phyloP scores from a whole-genome alignment of 2,329 filamentous ascomycete genomes.

The Chrysoporthe austroafricana region DNA sequence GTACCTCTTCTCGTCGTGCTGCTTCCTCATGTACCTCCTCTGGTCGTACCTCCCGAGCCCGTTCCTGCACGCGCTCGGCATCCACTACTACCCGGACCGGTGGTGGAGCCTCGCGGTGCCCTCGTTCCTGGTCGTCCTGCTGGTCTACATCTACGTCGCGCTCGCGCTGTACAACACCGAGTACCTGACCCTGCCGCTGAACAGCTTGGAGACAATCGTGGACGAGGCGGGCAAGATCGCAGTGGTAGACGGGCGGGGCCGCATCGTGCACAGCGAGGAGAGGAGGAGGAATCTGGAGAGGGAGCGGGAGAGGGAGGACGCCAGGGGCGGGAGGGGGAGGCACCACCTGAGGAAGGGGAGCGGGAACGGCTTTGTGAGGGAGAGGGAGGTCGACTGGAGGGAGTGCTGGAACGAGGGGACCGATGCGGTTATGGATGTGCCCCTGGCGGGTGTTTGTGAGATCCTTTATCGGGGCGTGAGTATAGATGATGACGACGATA shows the following conservation, averaged over 20 bases:
- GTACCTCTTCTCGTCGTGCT: slow-evolving; percentile 84
- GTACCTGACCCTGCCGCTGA: slow-evolving; percentile 80
- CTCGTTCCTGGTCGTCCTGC: slow-evolving; percentile 82
- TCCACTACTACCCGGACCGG: slow-evolving; percentile 94
- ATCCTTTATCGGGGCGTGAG: slow-evolving; percentile 76
- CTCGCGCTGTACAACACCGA: slow-evolving; percentile 89
- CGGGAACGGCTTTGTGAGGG: slow-evolving; percentile 19
- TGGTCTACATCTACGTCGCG: slow-evolving; percentile 93
- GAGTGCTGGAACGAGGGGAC: slow-evolving; percentile 89
- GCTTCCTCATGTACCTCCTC: slow-evolving; percentile 72
- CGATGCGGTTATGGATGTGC: slow-evolving; percentile 96
- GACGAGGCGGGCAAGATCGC: slow-evolving; percentile 89
- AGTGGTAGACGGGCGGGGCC: slow-evolving; percentile 73
- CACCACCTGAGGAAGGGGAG: slow-evolving; percentile 38
- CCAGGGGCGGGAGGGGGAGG: slow-evolving; percentile 38
- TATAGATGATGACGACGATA: slow-evolving; percentile 24
- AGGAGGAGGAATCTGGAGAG: slow-evolving; percentile 41
- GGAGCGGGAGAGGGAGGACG: slow-evolving; percentile 39
- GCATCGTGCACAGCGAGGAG: slow-evolving; percentile 42
- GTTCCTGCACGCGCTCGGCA: slow-evolving; percentile 88
- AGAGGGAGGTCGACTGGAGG: slow-evolving; percentile 66
- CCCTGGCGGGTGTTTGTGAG: slow-evolving; percentile 92
- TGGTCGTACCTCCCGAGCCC: slow-evolving; percentile 94
- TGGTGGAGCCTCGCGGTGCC: slow-evolving; percentile 98
- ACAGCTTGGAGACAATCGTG: slow-evolving; percentile 84